Base-by-base conservation (phyloP, 768 basidiomycete genomes). In the Lactifluus volemus region DNA sequence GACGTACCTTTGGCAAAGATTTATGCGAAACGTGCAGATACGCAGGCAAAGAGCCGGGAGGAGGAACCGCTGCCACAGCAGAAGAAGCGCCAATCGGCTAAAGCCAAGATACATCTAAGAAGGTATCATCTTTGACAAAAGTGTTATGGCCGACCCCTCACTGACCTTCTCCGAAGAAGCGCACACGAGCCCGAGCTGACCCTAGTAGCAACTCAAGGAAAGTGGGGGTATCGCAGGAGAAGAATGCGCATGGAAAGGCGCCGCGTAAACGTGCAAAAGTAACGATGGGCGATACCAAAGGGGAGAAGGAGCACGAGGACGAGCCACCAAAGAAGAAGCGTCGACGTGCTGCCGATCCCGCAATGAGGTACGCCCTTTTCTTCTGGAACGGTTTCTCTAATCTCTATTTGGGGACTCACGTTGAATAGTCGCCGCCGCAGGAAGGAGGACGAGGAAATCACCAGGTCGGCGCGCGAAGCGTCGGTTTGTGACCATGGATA, bases 1-100 rank as follows among this genome's bases (percentile, higher is more conserved):
- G 49, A 52, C 49, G 36, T 47, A n/a, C 60, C 60, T 25, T 10
- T 61, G 29, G 44, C 60, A 5, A 45, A 45, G 54, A 56, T 51
- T 36, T n/a, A 7, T 7, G 44, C n/a, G n/a, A 47, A 51, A 51
- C 41, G 17, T 38, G 21, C 9, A 9, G 15, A 29, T 10, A 11
- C 42, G n/a, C 54, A 1, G 0, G 15, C 36, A 21, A 60, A 44
- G 17, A 7, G 8, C 41, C 36, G 49, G 15, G 25, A n/a, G n/a
- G 39, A 44, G 10, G 49, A 21, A 21, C 21, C 15, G 5, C 21
- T 9, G 30, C 39, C 21, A 11, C 21, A 30, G 5, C 21, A 30
- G 5, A 44, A 34, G 49, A 60, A 50, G 41, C 60, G 54, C 17
- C 36, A 21, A 30, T 14, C n/a, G 50, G 14, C 42, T 12, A 58